Base-by-base conservation (phyloP, 2,329 filamentous ascomycete genomes). In the Aspergillus hiratsukae region DNA sequence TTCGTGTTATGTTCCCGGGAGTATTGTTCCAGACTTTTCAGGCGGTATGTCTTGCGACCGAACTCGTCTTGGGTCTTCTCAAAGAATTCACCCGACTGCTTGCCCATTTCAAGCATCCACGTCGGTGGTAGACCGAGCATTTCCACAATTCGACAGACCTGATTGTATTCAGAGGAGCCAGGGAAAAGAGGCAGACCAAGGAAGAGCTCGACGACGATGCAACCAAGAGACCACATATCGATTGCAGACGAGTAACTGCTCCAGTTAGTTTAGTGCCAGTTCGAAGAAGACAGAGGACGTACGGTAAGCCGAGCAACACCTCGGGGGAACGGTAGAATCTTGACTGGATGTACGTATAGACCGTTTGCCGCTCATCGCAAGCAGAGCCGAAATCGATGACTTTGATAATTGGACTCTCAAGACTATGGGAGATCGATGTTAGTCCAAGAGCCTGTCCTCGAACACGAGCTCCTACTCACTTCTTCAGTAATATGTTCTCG, bases 21-120 rank as follows among this genome's bases (percentile, higher is more conserved):
- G 73, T 97, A 99, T 72, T 97, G 91, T 70, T 99, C 94, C 90
- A 99, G 95, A 63, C 89, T 91, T 80, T 99, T 99, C 41, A 99
- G 80, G 53, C 93, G 86, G 72, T 96, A 97, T 6, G 87, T 92
- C 66, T 91, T 88, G 62, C 94, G 85, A 41, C 93, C 93, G 69
- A 90, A 99, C 69, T 99, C 94, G 69, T 99, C 94, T 61, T 87
- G 85, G 14, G 82, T 81, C 76, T 97, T 97, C 75, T 99, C 93
- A 68, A 96, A 99, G 72, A 99, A 99, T 66, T 97, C 92, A 48
- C 91, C 90, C 0, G 93, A 90, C 73, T 99, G 94, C 76, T 99
- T 99, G 66, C 94, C 94, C 83, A 96, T 95, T 72, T 99, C 94
- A 55, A 99, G 83, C 94, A 99, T 99, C 94, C 94, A 99, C 62